Conservation (phyloP, 176 grass and related monocot genomes). For the Areca catechu region DNA sequence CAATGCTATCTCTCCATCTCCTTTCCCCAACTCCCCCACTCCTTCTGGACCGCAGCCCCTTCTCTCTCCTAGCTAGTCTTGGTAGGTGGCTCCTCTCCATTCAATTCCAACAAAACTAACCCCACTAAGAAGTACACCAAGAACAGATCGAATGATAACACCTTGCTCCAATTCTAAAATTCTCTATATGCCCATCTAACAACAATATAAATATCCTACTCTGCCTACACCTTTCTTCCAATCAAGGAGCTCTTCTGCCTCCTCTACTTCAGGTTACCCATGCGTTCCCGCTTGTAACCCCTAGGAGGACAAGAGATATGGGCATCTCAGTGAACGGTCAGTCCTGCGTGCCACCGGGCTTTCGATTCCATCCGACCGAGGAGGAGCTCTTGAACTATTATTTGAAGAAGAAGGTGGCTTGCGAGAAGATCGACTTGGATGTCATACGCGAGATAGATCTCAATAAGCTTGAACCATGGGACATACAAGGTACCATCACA, state of each 20-base stretch:
- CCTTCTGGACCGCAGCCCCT: no score
- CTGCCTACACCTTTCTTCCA: no score
- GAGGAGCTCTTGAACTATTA: constrained; percentile 91
- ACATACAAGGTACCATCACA: constrained; percentile 55
- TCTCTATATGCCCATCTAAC: no score
- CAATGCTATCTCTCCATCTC: constrained; percentile 5
- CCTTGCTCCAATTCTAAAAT: no score
- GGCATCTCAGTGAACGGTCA: constrained; percentile 87
- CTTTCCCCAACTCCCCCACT: neutral
- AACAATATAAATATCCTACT: no score
- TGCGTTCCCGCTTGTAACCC: no score
- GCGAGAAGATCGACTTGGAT: constrained; percentile 66
- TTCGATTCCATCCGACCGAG: constrained; percentile 93
- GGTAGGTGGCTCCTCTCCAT: constrained; percentile 75
- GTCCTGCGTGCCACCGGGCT: constrained; percentile 73
- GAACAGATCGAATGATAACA: no score
- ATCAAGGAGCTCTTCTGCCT: no score
- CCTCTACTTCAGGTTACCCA: no score
- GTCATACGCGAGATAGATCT: constrained; percentile 88
- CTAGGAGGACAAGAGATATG: constrained; percentile 16
- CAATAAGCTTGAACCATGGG: constrained; percentile 96
- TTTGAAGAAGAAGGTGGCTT: constrained; percentile 80
- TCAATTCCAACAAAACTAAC: constrained; percentile 54
- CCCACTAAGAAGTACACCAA: constrained; percentile 25
- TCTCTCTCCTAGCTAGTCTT: constrained; percentile 18